Percentiles rank a stretch among this genome's conserved stretches.
Evolutionary conservation across 768 basidiomycete genomes (phyloP).

Genomic region (Mycena maculata): DNA sequence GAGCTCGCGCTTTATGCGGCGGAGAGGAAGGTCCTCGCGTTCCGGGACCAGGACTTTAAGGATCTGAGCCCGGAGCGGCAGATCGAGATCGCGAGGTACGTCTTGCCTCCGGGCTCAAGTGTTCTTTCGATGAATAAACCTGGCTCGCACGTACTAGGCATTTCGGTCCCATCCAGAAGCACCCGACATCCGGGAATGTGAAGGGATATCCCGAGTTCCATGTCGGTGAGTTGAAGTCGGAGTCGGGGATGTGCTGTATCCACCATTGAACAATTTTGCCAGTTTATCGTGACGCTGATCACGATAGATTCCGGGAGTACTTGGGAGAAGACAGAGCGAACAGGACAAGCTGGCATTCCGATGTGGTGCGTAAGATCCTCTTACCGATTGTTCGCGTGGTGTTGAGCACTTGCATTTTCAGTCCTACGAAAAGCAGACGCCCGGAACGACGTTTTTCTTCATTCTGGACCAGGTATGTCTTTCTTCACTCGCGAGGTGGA

Average conservation of each 20-base stretch:
- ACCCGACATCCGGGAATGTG: constrained; percentile 63
- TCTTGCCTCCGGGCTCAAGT: not conserved
- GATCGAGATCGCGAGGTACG: constrained; percentile 61
- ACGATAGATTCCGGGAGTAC: constrained; percentile 58
- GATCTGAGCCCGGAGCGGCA: constrained; percentile 64
- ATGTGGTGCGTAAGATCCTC: constrained; percentile 52
- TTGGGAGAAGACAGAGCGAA: constrained; percentile 54
- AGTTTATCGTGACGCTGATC: constrained; percentile 64
- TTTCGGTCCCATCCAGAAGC: constrained; percentile 59
- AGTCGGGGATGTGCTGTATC: not conserved
- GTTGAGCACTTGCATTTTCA: constrained; percentile 29
- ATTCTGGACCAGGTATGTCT: constrained; percentile 58
- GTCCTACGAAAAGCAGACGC: constrained; percentile 68
- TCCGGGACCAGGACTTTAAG: constrained; percentile 73
- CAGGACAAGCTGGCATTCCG: constrained; percentile 64
- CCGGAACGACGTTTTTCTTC: constrained; percentile 68
- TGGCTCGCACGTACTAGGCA: constrained; percentile 40
- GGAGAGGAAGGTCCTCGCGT: constrained; percentile 64
- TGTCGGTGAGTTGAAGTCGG: constrained; percentile 51
- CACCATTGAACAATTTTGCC: not conserved
- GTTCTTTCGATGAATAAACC: not conserved
- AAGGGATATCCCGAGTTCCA: constrained; percentile 70
- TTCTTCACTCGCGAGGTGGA: no score
- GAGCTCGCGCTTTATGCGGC: constrained; percentile 65
- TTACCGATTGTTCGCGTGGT: not conserved